phyloP scores from a whole-genome alignment of 2,329 filamentous ascomycete genomes.

The Neonectria neomacrospora region DNA sequence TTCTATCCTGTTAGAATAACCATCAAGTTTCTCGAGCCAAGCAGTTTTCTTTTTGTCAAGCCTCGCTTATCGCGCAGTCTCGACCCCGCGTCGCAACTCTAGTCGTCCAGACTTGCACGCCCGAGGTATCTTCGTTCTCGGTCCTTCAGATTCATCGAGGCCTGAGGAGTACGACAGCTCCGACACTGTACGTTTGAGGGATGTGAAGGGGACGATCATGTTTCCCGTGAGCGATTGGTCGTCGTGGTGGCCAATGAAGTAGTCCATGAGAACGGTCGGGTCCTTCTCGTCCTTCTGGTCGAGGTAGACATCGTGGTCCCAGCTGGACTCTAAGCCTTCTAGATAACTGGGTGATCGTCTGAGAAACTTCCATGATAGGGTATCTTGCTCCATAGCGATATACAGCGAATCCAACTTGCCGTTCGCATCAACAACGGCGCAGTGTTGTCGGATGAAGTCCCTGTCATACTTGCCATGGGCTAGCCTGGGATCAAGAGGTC shows the following conservation, averaged over 20 bases:
- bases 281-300: conserved; percentile 52
- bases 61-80: conserved; percentile 35
- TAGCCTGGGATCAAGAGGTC: conserved; percentile 60
- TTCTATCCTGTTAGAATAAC: conserved; percentile 24
- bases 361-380: conserved; percentile 67
- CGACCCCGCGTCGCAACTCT: conserved; percentile 50
- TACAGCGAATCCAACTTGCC: conserved; percentile 70
- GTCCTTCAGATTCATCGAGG: conserved; percentile 46
- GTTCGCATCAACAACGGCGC: conserved; percentile 64
- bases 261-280: conserved; percentile 31
- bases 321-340: conserved; percentile 65
- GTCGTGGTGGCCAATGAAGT: conserved; percentile 32
- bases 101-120: conserved; percentile 53
- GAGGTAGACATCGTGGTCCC: conserved; percentile 62
- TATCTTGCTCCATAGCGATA: conserved; percentile 65
- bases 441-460: conserved; percentile 63
- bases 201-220: conserved; percentile 43
- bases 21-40: conserved; percentile 22
- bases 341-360: conserved; percentile 60
- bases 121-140: conserved; percentile 53
- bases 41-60: not conserved
- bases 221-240: conserved; percentile 37
- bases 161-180: conserved; percentile 61
- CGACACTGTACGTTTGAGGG: conserved; percentile 62
- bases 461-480: conserved; percentile 58